These are phyloP conservation scores for Euclidium syriacum DNA, from an alignment of 345 rosid species.

Conservation along the genomic window DNA sequence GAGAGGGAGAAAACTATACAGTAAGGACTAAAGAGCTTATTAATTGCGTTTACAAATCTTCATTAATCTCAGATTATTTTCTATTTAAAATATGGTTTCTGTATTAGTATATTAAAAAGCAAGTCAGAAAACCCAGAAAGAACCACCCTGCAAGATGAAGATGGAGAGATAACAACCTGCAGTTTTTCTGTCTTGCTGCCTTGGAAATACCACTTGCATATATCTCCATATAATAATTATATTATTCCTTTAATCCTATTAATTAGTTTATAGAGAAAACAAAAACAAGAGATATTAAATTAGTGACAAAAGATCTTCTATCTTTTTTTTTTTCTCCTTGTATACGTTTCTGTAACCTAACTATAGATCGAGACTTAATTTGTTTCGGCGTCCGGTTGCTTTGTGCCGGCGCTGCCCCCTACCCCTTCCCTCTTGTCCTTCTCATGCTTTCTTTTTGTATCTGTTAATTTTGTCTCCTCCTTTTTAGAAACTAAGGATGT, in stretches of 20 bases:
- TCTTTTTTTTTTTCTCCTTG: too few relatives aligned
- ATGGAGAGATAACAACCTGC: constrained; percentile 38
- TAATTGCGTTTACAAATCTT: constrained; percentile 14
- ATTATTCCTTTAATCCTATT: not conserved
- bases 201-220: constrained; percentile 33
- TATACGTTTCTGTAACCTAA: too few relatives aligned
- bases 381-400: too few relatives aligned
- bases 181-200: constrained; percentile 37
- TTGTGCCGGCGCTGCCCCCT: too few relatives aligned
- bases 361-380: too few relatives aligned
- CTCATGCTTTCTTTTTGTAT: too few relatives aligned
- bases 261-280: not conserved
- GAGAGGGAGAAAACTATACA: constrained; percentile 4
- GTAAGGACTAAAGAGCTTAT: constrained; percentile 6
- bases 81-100: not conserved
- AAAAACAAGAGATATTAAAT: not conserved
- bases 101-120: not conserved
- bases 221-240: not conserved
- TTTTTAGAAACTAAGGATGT: too few relatives aligned
- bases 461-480: too few relatives aligned
- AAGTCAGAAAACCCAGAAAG: constrained; percentile 33
- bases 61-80: constrained; percentile 14
- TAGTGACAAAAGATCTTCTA: too few relatives aligned
- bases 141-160: constrained; percentile 27
- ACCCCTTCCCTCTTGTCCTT: too few relatives aligned